Evolutionary conservation across 495 filamentous ascomycete species (phyloP), one percentile per base, ranked within the genome.

Genomic region (Geopyxis carbonaria): DNA sequence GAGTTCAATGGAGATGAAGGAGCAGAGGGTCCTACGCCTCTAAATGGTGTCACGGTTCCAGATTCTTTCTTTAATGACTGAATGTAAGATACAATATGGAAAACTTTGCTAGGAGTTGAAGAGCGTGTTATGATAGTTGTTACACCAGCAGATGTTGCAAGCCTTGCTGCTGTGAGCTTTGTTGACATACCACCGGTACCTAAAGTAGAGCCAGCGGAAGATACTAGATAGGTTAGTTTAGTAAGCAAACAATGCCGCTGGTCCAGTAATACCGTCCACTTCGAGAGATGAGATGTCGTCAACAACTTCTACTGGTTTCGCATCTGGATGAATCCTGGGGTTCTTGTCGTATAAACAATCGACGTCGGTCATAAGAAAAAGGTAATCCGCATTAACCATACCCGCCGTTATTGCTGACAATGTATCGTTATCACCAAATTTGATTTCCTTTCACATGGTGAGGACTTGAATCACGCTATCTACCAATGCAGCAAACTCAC

Each of bases 341-440:
- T 97, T 97, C 48, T 87, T 84, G 53, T 91, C 84, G 58, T 95
- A 97, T 11, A 97, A 66, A 52, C 85, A 94, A 55, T 97, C 89
- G 29, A 97, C 89, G 54, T 97, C 89, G 7, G 89, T 97, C 89
- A 97, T 97, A 30, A 97, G 66, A 59, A 97, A 97, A 10, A 97
- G 71, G 48, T 93, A 87, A 57, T 97, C 83, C 31, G 89, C 89
- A 54, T 92, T 84, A 45, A 94, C 79, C 82, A 94, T 93, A 33
- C 80, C 91, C 4, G 89, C 87, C 1, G 89, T 93, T 47, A 97
- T 92, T 28, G 91, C 89, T 22, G 82, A 91, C 21, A 97, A 64
- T 10, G 89, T 97, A 61, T 97, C 89, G 50, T 97, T 97, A 63
- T 97, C 89, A 45, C 89, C 89, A 52, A 97, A 97, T 69, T 95